Conservation (phyloP, 345 rosid genomes). For the Boechera retrofracta region DNA sequence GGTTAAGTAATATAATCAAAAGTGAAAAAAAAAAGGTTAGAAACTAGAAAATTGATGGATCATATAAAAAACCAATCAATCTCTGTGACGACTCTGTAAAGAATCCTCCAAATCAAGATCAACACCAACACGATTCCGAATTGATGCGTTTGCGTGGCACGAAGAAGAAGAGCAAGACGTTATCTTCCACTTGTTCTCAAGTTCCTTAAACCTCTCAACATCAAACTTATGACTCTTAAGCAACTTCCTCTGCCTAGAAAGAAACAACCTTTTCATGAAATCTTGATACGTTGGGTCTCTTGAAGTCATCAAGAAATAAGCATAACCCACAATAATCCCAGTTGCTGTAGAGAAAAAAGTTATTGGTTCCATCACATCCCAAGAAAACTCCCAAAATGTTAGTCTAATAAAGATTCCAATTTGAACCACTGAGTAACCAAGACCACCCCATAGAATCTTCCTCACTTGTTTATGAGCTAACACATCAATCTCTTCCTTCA, state of each 20-base stretch:
- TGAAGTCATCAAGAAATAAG: constrained; percentile 78
- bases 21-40: neutral
- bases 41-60: neutral
- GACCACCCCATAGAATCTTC: constrained; percentile 78
- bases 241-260: constrained; percentile 83
- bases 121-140: constrained; percentile 64
- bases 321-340: constrained; percentile 77
- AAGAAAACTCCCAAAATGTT: constrained; percentile 95
- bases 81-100: constrained; percentile 47
- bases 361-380: constrained; percentile 97
- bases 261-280: constrained; percentile 89
- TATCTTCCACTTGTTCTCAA: constrained; percentile 63
- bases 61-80: constrained; percentile 34
- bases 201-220: constrained; percentile 66
- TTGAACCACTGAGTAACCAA: constrained; percentile 59
- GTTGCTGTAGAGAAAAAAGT: constrained; percentile 75
- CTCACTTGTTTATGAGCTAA: constrained; percentile 90
- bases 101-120: constrained; percentile 80
- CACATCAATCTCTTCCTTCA: constrained; percentile 86
- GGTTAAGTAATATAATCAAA: too few species aligned
- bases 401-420: constrained; percentile 73
- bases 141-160: constrained; percentile 58
- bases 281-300: constrained; percentile 97
- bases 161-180: constrained; percentile 34
- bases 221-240: constrained; percentile 67